These are phyloP conservation scores for Venturia carpophila DNA, from an alignment of 2,329 filamentous ascomycete species.

Conservation along the genomic window DNA sequence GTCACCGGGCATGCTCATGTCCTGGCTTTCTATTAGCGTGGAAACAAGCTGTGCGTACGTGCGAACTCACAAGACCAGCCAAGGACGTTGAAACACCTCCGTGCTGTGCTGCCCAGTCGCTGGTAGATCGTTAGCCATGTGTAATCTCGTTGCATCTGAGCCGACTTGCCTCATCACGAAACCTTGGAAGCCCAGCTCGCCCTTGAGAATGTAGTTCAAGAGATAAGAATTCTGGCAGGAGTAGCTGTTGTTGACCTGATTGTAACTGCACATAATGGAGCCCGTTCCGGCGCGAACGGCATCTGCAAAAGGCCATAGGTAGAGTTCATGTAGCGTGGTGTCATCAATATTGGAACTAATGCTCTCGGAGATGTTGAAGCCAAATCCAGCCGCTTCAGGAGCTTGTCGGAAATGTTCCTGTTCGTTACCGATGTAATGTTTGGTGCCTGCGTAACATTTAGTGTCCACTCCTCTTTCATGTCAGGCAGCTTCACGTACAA, in stretches of 20 bases:
- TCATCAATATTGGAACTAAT: slow-evolving; percentile 56
- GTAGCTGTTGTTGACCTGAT: slow-evolving; percentile 74
- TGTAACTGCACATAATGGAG: slow-evolving; percentile 55
- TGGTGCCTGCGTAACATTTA: slow-evolving; percentile 46
- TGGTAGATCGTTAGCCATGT: slow-evolving; percentile 34
- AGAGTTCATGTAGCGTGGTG: slow-evolving; percentile 55
- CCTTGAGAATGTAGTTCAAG: slow-evolving; percentile 73
- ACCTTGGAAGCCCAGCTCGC: slow-evolving; percentile 80
- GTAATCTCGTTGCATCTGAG: slow-evolving; percentile 46
- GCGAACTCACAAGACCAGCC: slow-evolving; percentile 52
- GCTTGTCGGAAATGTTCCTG: slow-evolving; percentile 65
- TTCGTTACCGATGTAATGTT: slow-evolving; percentile 63
- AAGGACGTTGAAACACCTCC: slow-evolving; percentile 72
- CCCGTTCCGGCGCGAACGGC: slow-evolving; percentile 44
- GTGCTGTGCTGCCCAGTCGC: slow-evolving; percentile 77
- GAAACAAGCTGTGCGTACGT: slow-evolving; percentile 48
- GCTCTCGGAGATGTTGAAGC: slow-evolving; percentile 55
- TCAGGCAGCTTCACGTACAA: slow-evolving; percentile 64
- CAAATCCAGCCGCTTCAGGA: slow-evolving; percentile 49
- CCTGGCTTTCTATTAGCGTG: slow-evolving; percentile 66
- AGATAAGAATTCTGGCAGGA: slow-evolving; percentile 75
- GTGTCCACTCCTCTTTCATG: slow-evolving; percentile 22
- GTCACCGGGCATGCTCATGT: slow-evolving; percentile 81
- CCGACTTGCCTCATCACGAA: slow-evolving; percentile 58
- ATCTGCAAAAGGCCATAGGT: slow-evolving; percentile 51